Conservation (phyloP, 2,329 filamentous ascomycete genomes). For the Xylariaceae sp. region DNA sequence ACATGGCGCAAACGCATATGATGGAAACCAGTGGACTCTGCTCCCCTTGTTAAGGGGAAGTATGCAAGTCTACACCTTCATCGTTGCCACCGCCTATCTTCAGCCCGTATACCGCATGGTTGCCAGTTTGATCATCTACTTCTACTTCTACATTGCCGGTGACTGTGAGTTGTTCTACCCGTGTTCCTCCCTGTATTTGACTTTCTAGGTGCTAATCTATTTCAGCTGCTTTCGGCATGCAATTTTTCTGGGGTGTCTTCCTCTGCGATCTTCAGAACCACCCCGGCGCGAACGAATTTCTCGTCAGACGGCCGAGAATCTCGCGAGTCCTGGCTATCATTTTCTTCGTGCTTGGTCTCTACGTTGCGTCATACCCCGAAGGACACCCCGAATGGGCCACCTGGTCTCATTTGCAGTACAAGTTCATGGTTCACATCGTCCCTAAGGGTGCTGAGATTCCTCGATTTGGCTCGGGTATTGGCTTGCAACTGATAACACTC, state of each 20-base stretch:
- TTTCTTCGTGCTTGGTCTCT: slow-evolving; percentile 48
- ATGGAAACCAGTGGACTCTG: slow-evolving; percentile 55
- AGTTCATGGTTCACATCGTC: slow-evolving; percentile 41
- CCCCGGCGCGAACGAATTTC: slow-evolving; percentile 42
- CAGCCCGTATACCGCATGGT: slow-evolving; percentile 46
- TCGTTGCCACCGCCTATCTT: slow-evolving; percentile 47
- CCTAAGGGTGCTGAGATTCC: slow-evolving; percentile 43
- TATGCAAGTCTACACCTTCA: slow-evolving; percentile 49
- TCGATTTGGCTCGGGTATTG: slow-evolving; percentile 37
- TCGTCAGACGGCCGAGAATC: slow-evolving; percentile 40
- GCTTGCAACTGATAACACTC: slow-evolving; percentile 31
- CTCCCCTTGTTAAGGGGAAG: slow-evolving; percentile 50
- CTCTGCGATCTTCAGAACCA: slow-evolving; percentile 53
- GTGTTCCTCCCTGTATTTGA: background rate
- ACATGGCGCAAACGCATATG: slow-evolving; percentile 45
- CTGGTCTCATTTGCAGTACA: slow-evolving; percentile 48
- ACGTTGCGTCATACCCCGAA: slow-evolving; percentile 57
- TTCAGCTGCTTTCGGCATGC: slow-evolving; percentile 46
- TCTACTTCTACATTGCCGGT: slow-evolving; percentile 43
- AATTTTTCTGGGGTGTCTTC: slow-evolving; percentile 58
- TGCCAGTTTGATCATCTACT: slow-evolving; percentile 41
- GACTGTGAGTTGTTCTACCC: slow-evolving; percentile 26
- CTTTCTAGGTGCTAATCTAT: slow-evolving; percentile 10
- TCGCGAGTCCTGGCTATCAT: slow-evolving; percentile 42
- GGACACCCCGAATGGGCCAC: slow-evolving; percentile 46